Percentiles rank a stretch among this genome's conserved stretches.
Conservation (phyloP, 371 early-diverging fungal species). For the Funneliformis caledonium region DNA sequence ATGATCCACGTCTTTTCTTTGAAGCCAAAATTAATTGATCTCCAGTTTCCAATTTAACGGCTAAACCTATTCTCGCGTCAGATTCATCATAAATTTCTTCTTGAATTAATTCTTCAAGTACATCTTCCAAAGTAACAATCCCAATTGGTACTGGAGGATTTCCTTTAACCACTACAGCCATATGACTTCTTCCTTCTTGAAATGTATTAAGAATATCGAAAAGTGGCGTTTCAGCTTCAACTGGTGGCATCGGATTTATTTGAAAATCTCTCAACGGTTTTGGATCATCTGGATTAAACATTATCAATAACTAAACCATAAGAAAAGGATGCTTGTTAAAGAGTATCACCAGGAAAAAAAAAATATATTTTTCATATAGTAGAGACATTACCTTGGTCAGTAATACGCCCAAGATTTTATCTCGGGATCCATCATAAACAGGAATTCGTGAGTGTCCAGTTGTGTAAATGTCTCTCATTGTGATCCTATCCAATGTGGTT, state of each 20-base stretch:
- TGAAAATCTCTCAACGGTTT: constrained; percentile 70
- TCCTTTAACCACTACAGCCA: constrained; percentile 71
- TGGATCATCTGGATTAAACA: constrained; percentile 84
- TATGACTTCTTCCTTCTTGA: constrained; percentile 85
- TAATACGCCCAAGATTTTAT: constrained; percentile 85
- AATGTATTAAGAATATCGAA: constrained; percentile 93
- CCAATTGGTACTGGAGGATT: constrained; percentile 67
- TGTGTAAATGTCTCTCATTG: constrained; percentile 74
- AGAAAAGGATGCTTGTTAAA: neutral
- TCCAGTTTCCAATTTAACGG: constrained; percentile 17
- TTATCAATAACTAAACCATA: constrained; percentile 60
- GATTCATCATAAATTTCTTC: constrained; percentile 95
- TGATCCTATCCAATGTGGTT: constrained; percentile 65
- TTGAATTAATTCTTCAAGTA: constrained; percentile 95
- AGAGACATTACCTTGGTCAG: constrained; percentile 64
- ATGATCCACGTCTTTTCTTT: neutral
- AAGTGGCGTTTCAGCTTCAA: constrained; percentile 73
- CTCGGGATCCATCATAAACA: constrained; percentile 67
- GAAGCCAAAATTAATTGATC: constrained; percentile 20
- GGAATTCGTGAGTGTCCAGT: constrained; percentile 95
- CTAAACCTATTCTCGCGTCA: constrained; percentile 85
- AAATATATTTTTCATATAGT: neutral
- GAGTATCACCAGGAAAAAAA: neutral
- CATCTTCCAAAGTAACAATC: constrained; percentile 95
- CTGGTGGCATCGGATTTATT: constrained; percentile 77